Evolutionary conservation across 2,329 filamentous ascomycete species (phyloP).

Genomic region (Xylariaceae sp.): DNA sequence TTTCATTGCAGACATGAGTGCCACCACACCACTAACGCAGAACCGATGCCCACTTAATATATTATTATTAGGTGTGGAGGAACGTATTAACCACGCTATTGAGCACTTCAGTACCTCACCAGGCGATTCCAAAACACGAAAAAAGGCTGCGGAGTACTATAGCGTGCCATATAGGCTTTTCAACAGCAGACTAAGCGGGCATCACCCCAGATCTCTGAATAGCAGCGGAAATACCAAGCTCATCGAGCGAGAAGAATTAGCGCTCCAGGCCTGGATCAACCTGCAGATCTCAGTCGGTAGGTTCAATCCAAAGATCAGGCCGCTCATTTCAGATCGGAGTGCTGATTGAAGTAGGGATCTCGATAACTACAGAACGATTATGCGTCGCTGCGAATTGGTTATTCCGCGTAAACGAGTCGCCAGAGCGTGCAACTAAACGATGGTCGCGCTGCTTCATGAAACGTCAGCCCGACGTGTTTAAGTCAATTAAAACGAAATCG

Average conservation of each 20-base stretch:
- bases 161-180: not conserved
- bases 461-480: not conserved
- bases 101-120: not conserved
- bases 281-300: not conserved
- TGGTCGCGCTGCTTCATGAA: not conserved
- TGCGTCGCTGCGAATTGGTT: not conserved
- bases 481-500: not conserved
- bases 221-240: not conserved
- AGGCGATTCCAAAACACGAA: not conserved
- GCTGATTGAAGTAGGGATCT: not conserved
- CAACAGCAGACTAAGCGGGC: not conserved
- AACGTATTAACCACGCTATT: not conserved
- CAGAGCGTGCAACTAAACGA: not conserved
- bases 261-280: not conserved
- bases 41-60: not conserved
- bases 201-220: not conserved
- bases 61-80: not conserved
- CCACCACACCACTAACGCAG: not conserved
- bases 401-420: not conserved
- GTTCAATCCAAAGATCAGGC: too few species aligned
- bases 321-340: too few species aligned
- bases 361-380: not conserved
- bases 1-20: not conserved
- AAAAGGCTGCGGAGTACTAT: not conserved
- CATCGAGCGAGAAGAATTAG: not conserved